A percentile compares a stretch with the other conserved stretches of the same genome.
phyloP scores from a whole-genome alignment of 306 rosid genomes.

The Calophaca sinica region DNA sequence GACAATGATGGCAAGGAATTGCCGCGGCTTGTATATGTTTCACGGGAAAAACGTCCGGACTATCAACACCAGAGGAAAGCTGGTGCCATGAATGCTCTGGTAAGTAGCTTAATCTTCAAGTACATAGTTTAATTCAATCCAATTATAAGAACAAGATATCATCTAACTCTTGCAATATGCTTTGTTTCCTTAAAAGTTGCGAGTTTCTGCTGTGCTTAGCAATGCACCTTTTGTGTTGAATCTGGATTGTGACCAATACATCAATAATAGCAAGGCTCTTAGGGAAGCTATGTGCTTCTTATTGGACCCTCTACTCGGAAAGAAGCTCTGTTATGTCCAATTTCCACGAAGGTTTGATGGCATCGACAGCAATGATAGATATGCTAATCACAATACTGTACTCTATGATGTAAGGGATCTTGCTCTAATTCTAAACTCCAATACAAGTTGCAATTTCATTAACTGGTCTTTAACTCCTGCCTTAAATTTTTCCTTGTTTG shows the following conservation, averaged over 20 bases:
- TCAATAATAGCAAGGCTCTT: slow-evolving; percentile 88
- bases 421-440: slow-evolving; percentile 29
- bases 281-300: slow-evolving; percentile 98
- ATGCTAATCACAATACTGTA: slow-evolving; percentile 79
- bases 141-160: slow-evolving; percentile 12
- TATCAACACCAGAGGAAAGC: slow-evolving; percentile 88
- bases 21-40: slow-evolving; percentile 86
- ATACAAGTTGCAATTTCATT: slow-evolving; percentile 14
- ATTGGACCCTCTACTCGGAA: slow-evolving; percentile 89
- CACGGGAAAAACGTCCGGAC: slow-evolving; percentile 89
- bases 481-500: slow-evolving; percentile 43
- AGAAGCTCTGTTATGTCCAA: slow-evolving; percentile 83
- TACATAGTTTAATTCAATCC: neutral
- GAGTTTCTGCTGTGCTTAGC: slow-evolving; percentile 94
- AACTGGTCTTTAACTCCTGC: slow-evolving; percentile 31
- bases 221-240: slow-evolving; percentile 96
- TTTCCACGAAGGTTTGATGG: slow-evolving; percentile 94
- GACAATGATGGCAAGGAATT: slow-evolving; percentile 83
- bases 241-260: slow-evolving; percentile 97
- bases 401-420: slow-evolving; percentile 79
- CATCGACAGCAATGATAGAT: slow-evolving; percentile 77
- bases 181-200: slow-evolving; percentile 63
- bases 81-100: slow-evolving; percentile 96
- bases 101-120: slow-evolving; percentile 50
- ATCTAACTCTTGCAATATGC: slow-evolving; percentile 41